phyloP scores from a whole-genome alignment of 1,284 basidiomycete genomes.

The Heterobasidion annosum region DNA sequence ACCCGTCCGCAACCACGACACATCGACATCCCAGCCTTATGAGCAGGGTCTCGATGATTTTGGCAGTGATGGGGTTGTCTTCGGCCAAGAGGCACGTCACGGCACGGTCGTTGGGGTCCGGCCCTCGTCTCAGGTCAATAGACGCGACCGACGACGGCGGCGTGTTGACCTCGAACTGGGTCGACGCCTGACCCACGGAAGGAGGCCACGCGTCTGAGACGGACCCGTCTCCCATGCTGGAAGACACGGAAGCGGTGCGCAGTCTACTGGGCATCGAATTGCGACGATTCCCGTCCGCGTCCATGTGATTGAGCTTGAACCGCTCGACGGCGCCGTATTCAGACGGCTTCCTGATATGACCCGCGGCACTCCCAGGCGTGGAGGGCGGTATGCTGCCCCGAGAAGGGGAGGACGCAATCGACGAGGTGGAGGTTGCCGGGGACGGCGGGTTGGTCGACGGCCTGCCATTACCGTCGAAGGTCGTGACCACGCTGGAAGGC shows the following conservation, averaged over 20 bases:
- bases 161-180: slow-evolving; percentile 44
- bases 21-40: slow-evolving; percentile 90
- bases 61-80: slow-evolving; percentile 94
- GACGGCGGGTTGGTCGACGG: slow-evolving; percentile 71
- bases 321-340: slow-evolving; percentile 81
- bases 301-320: slow-evolving; percentile 74
- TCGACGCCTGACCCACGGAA: slow-evolving; percentile 41
- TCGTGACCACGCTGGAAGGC: slow-evolving; percentile 61
- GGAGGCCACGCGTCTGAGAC: slow-evolving; percentile 66
- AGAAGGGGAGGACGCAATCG: slow-evolving; percentile 87
- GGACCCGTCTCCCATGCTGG: slow-evolving; percentile 65
- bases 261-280: slow-evolving; percentile 85
- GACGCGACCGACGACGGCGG: slow-evolving; percentile 75
- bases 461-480: slow-evolving; percentile 41
- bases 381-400: slow-evolving; percentile 47
- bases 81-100: slow-evolving; percentile 93
- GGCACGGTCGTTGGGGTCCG: slow-evolving; percentile 66
- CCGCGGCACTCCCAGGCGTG: slow-evolving; percentile 49
- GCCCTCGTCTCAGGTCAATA: slow-evolving; percentile 62
- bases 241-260: slow-evolving; percentile 80
- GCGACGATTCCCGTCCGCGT: slow-evolving; percentile 58
- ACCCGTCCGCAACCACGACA: slow-evolving; percentile 91
- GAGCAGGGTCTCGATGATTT: slow-evolving; percentile 91
- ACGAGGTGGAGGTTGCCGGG: slow-evolving; percentile 88
- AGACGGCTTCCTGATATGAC: slow-evolving; percentile 75